These are phyloP conservation scores for Umbelopsis ramanniana DNA, from an alignment of 192 early-diverging fungal species.

Conservation along the genomic window DNA sequence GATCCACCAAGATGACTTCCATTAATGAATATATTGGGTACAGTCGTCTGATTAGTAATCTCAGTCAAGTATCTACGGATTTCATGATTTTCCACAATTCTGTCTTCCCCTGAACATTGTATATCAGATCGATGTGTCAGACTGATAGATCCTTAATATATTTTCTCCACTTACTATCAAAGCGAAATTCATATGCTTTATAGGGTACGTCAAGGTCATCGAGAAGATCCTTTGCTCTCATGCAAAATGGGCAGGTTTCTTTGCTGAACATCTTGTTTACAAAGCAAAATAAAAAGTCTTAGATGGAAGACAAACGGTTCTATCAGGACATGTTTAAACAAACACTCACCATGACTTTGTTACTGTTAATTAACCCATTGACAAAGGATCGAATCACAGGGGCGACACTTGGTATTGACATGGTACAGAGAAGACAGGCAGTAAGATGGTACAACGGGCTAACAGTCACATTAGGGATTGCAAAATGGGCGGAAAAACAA, in stretches of 20 bases:
- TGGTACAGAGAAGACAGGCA: background rate
- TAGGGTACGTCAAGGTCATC: slow-evolving; percentile 55
- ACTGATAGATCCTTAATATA: background rate
- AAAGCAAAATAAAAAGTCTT: background rate
- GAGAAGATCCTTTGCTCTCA: slow-evolving; percentile 58
- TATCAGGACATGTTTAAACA: background rate
- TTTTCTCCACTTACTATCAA: background rate
- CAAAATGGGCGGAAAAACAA: background rate
- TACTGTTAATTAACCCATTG: slow-evolving; percentile 16
- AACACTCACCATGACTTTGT: slow-evolving; percentile 17
- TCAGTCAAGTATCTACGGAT: slow-evolving; percentile 17
- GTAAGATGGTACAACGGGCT: background rate
- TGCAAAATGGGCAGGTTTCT: slow-evolving; percentile 69
- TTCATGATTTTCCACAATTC: slow-evolving; percentile 4
- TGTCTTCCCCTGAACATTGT: background rate
- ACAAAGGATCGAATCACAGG: slow-evolving; percentile 18
- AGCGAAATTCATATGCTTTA: slow-evolving; percentile 62
- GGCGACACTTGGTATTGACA: background rate
- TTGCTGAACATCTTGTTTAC: slow-evolving; percentile 72
- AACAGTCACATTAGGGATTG: background rate
- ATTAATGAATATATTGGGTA: slow-evolving; percentile 75
- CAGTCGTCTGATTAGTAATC: slow-evolving; percentile 63
- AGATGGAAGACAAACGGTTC: background rate
- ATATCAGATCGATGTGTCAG: background rate
- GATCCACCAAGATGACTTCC: slow-evolving; percentile 70